phyloP scores from a whole-genome alignment of 2,329 filamentous ascomycete genomes.

The Cercospora sp. region DNA sequence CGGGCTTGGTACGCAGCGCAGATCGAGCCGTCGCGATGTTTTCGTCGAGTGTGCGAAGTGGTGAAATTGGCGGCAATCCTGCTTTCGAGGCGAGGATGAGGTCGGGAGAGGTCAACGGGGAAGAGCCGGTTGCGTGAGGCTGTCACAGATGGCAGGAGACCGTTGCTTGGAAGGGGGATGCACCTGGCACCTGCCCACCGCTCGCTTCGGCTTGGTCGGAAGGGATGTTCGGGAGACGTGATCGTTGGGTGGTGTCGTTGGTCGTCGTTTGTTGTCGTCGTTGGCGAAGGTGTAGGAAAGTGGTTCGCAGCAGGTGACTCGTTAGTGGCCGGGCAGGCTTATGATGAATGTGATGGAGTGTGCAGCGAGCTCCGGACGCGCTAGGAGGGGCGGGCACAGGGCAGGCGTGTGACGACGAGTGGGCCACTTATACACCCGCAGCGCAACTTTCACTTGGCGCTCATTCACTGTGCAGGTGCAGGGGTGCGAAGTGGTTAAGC shows the following conservation, averaged over 20 bases:
- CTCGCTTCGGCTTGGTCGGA: slow-evolving; percentile 1
- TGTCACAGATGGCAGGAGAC: slow-evolving; percentile 4
- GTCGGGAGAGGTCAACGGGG: background rate
- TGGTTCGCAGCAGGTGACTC: background rate
- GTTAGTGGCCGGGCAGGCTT: background rate
- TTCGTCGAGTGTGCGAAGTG: background rate
- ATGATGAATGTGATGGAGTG: background rate
- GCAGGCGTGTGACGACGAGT: background rate
- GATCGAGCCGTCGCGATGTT: background rate
- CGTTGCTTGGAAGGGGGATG: slow-evolving; percentile 6
- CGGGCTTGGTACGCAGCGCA: background rate
- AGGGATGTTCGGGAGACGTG: background rate
- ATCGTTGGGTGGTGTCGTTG: background rate
- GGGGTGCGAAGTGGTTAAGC: background rate
- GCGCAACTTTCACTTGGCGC: background rate
- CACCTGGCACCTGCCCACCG: background rate
- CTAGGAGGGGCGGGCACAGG: background rate
- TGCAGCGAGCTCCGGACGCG: background rate
- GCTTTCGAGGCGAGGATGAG: slow-evolving; percentile 4
- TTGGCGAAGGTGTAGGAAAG: background rate
- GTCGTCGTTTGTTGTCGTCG: background rate
- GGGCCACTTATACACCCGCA: background rate
- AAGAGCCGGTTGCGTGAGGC: slow-evolving; percentile 1
- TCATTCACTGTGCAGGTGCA: background rate
- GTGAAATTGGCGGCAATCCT: background rate